phyloP scores from a whole-genome alignment of 371 early-diverging fungal genomes.

The Amoeboaphelidium protococcarum region DNA sequence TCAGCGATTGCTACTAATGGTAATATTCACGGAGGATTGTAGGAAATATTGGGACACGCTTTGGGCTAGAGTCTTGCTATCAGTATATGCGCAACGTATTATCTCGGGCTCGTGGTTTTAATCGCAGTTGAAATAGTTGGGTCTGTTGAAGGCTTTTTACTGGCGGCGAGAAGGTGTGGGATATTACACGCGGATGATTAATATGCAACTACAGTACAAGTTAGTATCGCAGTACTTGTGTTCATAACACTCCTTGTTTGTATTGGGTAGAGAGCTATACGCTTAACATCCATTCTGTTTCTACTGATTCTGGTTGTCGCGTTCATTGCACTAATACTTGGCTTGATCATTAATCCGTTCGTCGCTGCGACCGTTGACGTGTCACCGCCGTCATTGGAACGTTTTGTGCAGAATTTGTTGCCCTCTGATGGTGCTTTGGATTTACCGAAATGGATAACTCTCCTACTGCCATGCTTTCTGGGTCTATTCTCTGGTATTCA shows the following conservation, averaged over 20 bases:
- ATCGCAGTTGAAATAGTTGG: slow-evolving; percentile 3
- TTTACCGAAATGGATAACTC: too few relatives aligned
- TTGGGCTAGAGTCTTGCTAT: slow-evolving; percentile 2
- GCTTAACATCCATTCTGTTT: not conserved
- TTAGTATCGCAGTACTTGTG: not conserved
- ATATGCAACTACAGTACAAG: not conserved
- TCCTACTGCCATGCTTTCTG: slow-evolving; percentile 4
- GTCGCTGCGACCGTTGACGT: not conserved
- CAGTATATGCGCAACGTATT: not conserved
- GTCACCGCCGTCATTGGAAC: not conserved
- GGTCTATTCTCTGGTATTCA: not conserved
- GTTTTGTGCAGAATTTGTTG: too few relatives aligned
- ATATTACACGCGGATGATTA: not conserved
- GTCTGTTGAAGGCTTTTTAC: slow-evolving; percentile 1
- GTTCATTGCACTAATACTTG: not conserved
- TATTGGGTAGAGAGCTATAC: not conserved
- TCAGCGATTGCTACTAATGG: slow-evolving; percentile 4
- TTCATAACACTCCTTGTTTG: not conserved
- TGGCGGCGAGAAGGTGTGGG: not conserved
- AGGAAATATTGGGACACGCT: not conserved
- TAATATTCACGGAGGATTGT: not conserved
- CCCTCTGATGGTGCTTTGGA: too few relatives aligned
- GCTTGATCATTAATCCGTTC: not conserved
- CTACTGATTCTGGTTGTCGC: slow-evolving; percentile 1
- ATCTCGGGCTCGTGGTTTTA: slow-evolving; percentile 1